Conservation (phyloP, 148 eudicot species). For the Rhododendron henanense region DNA sequence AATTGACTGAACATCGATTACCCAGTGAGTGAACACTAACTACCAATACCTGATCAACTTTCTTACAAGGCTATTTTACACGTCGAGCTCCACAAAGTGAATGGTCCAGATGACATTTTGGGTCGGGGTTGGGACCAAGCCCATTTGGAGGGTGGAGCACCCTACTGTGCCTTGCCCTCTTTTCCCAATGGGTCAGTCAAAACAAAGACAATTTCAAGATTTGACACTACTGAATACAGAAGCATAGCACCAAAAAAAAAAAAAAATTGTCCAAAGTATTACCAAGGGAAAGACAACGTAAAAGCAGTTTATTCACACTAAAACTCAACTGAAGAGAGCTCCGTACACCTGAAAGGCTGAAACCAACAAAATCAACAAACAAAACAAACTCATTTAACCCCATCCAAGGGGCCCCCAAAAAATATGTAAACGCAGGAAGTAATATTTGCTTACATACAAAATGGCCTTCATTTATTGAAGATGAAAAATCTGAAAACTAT, state of each 20-base stretch:
- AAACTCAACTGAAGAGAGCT: neutral
- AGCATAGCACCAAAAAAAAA: neutral
- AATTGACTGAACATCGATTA: no score
- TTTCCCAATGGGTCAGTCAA: neutral
- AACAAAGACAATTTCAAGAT: neutral
- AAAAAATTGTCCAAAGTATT: neutral
- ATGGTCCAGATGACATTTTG: no score
- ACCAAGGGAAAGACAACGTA: neutral
- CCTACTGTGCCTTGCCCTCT: neutral
- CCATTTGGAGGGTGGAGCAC: no score
- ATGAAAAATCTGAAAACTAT: neutral
- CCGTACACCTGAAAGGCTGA: neutral
- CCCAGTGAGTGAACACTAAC: no score
- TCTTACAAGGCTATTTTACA: no score
- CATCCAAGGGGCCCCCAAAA: neutral
- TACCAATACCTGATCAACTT: no score
- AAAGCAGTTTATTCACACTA: constrained; percentile 1
- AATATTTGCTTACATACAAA: neutral
- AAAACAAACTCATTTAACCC: neutral
- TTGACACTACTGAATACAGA: neutral
- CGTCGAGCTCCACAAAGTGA: no score
- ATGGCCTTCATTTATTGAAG: neutral
- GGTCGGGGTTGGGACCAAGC: no score
- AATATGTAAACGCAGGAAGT: neutral
- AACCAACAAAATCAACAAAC: neutral